These are phyloP conservation scores for Jacaranda mimosifolia DNA, from an alignment of 257 asterid species.

Conservation along the genomic window DNA sequence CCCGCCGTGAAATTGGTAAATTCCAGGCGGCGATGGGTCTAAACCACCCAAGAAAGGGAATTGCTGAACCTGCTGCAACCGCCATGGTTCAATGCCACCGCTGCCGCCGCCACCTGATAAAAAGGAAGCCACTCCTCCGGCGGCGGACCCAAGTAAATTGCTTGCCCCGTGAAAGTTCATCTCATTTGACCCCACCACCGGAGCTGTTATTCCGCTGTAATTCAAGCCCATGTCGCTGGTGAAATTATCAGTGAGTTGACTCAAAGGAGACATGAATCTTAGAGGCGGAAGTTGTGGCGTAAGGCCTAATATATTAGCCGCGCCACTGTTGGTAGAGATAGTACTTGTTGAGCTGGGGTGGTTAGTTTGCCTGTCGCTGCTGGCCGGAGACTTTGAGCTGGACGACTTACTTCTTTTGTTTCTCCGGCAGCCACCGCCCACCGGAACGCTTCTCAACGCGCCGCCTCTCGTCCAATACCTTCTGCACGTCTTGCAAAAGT, in stretches of 20 bases:
- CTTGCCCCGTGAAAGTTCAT: conserved; percentile 55
- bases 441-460: conserved; percentile 85
- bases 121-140: conserved; percentile 48
- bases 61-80: conserved; percentile 64
- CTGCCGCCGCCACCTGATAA: conserved; percentile 47
- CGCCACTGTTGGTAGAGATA: conserved; percentile 49
- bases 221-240: conserved; percentile 49
- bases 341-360: conserved; percentile 61
- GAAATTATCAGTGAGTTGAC: conserved; percentile 61
- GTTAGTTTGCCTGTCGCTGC: conserved; percentile 55
- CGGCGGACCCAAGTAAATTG: conserved; percentile 46
- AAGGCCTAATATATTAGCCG: conserved; percentile 51
- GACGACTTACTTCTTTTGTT: conserved; percentile 72
- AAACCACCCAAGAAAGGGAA: conserved; percentile 66
- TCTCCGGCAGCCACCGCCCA: conserved; percentile 90
- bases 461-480: conserved; percentile 97
- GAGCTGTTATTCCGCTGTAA: conserved; percentile 56
- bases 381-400: conserved; percentile 70
- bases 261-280: conserved; percentile 71
- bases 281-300: conserved; percentile 62
- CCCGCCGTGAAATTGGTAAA: conserved; percentile 53
- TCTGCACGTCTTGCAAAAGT: conserved; percentile 93
- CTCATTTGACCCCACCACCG: conserved; percentile 48
- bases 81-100: conserved; percentile 69
- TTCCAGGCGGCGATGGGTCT: conserved; percentile 47